Evolutionary conservation across 2,329 filamentous ascomycete species (phyloP), one percentile per base, ranked within the genome.

Genomic region (Peltaster fructicola): DNA sequence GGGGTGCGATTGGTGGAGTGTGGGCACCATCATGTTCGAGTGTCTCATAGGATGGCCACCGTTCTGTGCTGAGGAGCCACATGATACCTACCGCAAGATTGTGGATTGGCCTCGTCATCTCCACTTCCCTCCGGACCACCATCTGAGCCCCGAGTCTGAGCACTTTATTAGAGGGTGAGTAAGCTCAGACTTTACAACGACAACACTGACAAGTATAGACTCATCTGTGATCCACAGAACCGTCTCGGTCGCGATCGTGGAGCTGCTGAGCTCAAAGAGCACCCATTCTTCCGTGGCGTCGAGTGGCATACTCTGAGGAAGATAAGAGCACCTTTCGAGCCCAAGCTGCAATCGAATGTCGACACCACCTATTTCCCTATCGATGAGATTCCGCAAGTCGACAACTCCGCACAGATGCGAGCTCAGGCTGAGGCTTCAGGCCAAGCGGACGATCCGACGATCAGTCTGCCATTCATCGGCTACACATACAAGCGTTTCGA

Each of bases 21-120:
- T 98, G 24, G 88, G 88, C 26, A 93, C 88, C 21, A 98, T 98
- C 56, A 95, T 98, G 88, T 98, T 95, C 44, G 88, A 98, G 55
- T 98, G 88, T 53, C 64, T 98, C 39, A 82, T 98, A 33, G 88
- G 88, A 43, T 98, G 88, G 88, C 88, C 88, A 27, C 88, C 88
- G 15, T 98, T 98, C 67, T 98, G 88, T 51, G 85, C 88, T 11
- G 88, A 98, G 51, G 85, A 95, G 49, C 79, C 82, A 32, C 85
- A 91, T 47, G 88, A 95, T 52, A 95, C 88, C 2, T 98, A 98
- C 57, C 76, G 85, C 39, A 98, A 98, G 66, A 98, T 98, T 51
- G 82, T 98, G 43, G 92, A 93, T 57, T 98, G 88, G 88, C 73
- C 80, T 29, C 76, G 91, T 46, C 82, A 85, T 31, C 59, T 98